Evolutionary conservation across 176 grass and related monocot genomes (phyloP), one percentile per base, ranked within the genome.

Genomic region (Eragrostis curvula): DNA sequence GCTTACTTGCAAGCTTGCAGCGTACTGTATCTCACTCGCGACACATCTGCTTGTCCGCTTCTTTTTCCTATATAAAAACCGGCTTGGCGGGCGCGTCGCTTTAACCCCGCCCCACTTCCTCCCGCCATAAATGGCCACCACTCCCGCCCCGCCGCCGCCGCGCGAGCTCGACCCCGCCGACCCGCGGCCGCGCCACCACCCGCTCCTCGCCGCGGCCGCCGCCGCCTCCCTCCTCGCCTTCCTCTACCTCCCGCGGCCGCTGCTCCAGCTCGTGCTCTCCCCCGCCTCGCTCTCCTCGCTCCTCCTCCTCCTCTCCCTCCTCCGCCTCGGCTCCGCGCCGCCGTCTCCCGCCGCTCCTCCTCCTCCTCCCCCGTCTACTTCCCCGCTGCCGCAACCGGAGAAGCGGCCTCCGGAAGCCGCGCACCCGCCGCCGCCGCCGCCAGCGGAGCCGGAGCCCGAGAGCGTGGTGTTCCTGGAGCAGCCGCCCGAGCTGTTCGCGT

Each of bases 171-270:
- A 69, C 56, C n/a, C 21, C 63, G 53, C 30, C 6, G 32, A 36
- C 32, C 32, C 32, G 32, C 32, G 32, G 32, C 32, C 32, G 24
- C 55, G 7, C 0, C 70, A 85, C 18, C 84, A 94, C 81, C 89
- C 92, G 4, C 87, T 94, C 24, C 77, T 94, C 50, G 71, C 92
- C 13, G 79, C 82, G 1, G 48, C 85, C 0, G 78, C 84, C 0
- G 81, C 92, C 21, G 78, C 87, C n/a, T 79, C 87, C 21, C 81
- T 94, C 62, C 92, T 94, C 57, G 87, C 82, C 48, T 48, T 89
- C 70, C 92, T 94, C 64, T 94, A 94, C 89, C 81, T 94, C 29
- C 92, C 92, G 2, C 89, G 92, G 9, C 41, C 87, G 10, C 85
- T 94, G 81, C 62, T 92, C 27, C 87, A 68, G 42, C 55, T 94